Conservation (phyloP, 129 eudicot genomes). For the Arctium minus region DNA sequence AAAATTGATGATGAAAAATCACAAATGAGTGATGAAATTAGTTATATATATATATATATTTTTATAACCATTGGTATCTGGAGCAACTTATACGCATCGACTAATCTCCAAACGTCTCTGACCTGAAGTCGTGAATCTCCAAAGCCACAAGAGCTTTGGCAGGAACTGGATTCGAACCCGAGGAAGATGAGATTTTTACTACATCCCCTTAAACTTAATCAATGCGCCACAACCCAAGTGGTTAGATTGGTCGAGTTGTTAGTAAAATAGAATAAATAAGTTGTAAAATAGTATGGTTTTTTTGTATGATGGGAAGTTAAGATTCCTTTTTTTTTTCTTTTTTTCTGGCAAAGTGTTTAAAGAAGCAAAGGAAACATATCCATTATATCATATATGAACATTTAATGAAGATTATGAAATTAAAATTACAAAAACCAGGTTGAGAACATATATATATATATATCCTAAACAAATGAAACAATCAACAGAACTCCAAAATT, state of each 20-base stretch:
- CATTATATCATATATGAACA: conserved; percentile 23
- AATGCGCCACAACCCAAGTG: background rate
- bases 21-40: background rate
- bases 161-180: background rate
- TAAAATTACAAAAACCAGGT: background rate
- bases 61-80: background rate
- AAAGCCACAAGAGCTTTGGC: background rate
- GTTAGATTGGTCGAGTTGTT: background rate
- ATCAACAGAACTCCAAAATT: conserved; percentile 14
- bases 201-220: background rate
- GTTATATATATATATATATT: background rate
- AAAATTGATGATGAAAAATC: background rate
- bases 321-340: background rate
- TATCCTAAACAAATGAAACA: conserved; percentile 32
- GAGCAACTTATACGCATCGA: background rate
- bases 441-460: background rate
- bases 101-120: background rate
- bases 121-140: background rate
- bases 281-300: background rate
- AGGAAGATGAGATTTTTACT: background rate
- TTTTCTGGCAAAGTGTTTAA: background rate
- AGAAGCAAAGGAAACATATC: background rate
- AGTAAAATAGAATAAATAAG: background rate
- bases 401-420: conserved; percentile 6
- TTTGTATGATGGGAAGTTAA: background rate